Conservation (phyloP, 2,329 filamentous ascomycete genomes). For the Chrysosporium keratinophilum region DNA sequence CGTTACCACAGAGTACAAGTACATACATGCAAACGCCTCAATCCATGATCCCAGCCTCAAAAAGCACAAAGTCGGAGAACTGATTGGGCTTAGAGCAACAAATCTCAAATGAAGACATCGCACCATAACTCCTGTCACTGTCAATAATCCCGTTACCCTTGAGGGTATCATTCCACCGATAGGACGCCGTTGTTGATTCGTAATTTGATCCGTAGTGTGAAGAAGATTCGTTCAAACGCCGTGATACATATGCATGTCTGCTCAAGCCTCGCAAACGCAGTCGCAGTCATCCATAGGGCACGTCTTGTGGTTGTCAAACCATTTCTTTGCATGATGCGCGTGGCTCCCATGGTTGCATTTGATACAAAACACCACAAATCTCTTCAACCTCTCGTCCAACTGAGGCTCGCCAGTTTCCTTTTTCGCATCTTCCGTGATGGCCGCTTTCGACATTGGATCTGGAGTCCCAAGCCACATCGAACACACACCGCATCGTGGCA, state of each 20-base stretch:
- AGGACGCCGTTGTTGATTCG: slow-evolving; percentile 3
- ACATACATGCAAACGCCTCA: not conserved
- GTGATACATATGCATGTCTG: not conserved
- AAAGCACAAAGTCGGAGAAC: not conserved
- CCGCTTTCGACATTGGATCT: slow-evolving; percentile 40
- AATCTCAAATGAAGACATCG: not conserved
- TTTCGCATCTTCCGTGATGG: slow-evolving; percentile 27
- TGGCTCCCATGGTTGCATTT: slow-evolving; percentile 55
- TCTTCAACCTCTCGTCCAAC: slow-evolving; percentile 40
- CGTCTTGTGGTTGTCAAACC: slow-evolving; percentile 47
- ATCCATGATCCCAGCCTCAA: not conserved
- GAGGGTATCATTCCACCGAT: slow-evolving; percentile 2
- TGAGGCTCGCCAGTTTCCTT: slow-evolving; percentile 10
- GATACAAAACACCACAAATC: slow-evolving; percentile 52
- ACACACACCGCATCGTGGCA: slow-evolving; percentile 54
- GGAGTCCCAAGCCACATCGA: slow-evolving; percentile 51
- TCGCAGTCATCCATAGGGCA: slow-evolving; percentile 48
- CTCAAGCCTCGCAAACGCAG: slow-evolving; percentile 40
- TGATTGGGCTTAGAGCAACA: not conserved
- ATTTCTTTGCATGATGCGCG: slow-evolving; percentile 51
- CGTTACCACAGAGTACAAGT: not conserved
- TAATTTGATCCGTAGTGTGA: not conserved
- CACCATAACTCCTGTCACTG: not conserved
- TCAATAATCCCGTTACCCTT: not conserved
- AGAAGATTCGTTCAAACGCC: not conserved